Evolutionary conservation across 352 stramenopile genomes (phyloP).

Genomic region (Globisporangium lucens): DNA sequence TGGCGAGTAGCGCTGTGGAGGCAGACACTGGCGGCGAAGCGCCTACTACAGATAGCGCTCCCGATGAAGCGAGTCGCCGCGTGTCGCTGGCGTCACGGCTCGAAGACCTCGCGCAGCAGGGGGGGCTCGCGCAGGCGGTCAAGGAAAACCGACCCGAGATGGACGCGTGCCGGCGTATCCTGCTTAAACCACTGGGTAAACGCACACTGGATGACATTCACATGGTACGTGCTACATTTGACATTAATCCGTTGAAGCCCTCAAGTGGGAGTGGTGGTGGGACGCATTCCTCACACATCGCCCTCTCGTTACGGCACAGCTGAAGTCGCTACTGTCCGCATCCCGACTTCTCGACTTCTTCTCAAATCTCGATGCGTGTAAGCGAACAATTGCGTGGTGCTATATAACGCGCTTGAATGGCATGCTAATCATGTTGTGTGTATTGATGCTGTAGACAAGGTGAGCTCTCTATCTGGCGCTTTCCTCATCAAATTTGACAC

Average conservation of each 20-base stretch:
- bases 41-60: background rate
- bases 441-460: conserved; percentile 27
- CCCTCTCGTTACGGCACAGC: conserved; percentile 23
- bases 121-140: conserved; percentile 39
- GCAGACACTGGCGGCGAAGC: background rate
- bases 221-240: conserved; percentile 29
- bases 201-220: conserved; percentile 75
- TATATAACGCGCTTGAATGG: conserved; percentile 1
- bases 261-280: background rate
- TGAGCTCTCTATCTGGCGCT: conserved; percentile 8
- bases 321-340: conserved; percentile 68
- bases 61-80: conserved; percentile 18
- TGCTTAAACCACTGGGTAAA: conserved; percentile 48
- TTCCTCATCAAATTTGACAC: background rate
- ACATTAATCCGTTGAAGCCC: background rate
- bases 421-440: background rate
- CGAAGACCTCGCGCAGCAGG: conserved; percentile 36
- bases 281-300: background rate
- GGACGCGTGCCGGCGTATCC: conserved; percentile 43
- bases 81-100: conserved; percentile 49
- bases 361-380: conserved; percentile 74
- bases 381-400: conserved; percentile 12
- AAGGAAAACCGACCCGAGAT: conserved; percentile 49
- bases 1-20: background rate
- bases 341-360: conserved; percentile 83